Evolutionary conservation across 495 filamentous ascomycete species (phyloP), one percentile per base, ranked within the genome.

Genomic region (Talaromyces thailandensis): DNA sequence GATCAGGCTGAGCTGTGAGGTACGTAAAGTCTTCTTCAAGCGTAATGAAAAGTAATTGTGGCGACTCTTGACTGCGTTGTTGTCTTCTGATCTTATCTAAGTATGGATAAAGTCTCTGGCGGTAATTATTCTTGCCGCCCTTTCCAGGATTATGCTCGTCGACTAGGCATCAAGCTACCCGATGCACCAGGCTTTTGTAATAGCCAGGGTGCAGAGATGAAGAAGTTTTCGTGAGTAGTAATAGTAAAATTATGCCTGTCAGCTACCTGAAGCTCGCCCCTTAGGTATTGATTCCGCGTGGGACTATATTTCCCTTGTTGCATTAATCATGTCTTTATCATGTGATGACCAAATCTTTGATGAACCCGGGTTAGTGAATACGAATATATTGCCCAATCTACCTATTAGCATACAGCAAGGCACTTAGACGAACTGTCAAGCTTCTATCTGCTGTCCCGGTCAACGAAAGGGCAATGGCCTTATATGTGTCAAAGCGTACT

Each of bases 111-210:
- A 29, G 21, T 40, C 52, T 62, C 48, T 62, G 37, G 61, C 31
- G 55, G 35, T 32, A 21, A 35, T 21, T 32, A 5, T n/a, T 18
- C 55, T 31, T 57, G 26, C 57, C 61, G 28, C 62, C 66, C 29
- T 65, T 50, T 52, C 45, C 59, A 77, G 74, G 75, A 76, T 58
- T 76, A 76, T 69, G 73, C 74, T 56, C 72, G 67, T 64, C 73
- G 70, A 32, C 64, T 75, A 23, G 70, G 70, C n/a, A 61, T 70
- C 25, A 58, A 74, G 48, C 55, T 75, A n/a, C 68, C 68, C 50
- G 35, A 56, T n/a, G 23, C 16, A 12, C 50, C 29, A 16, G 51
- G 51, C 37, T 31, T 56, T 51, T 12, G 35, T n/a, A 31, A 48
- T 12, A 24, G 14, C 21, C 18, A 24, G 12, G 35, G 24, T 28